phyloP scores from a whole-genome alignment of 495 filamentous ascomycete genomes.

The Penicillium nucicola region DNA sequence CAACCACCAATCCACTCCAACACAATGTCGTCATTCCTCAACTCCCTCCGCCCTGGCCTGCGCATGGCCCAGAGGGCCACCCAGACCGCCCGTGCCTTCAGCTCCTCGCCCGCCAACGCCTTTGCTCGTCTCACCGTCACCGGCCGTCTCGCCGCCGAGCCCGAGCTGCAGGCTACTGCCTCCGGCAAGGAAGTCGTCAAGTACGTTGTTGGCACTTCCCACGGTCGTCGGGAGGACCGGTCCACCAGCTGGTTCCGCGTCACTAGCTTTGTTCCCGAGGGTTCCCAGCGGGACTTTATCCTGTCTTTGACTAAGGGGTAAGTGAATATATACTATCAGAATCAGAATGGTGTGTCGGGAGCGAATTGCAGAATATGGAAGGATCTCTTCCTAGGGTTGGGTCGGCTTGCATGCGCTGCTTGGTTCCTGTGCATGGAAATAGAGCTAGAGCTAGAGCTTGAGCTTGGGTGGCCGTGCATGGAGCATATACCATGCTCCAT shows the following conservation, averaged over 20 bases:
- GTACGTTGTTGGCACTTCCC: constrained; percentile 61
- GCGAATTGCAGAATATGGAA: not conserved
- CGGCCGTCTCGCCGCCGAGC: constrained; percentile 67
- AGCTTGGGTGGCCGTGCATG: not conserved
- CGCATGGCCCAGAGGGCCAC: constrained; percentile 29
- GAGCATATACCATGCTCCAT: not conserved
- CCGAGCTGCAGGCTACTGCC: constrained; percentile 64
- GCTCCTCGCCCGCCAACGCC: constrained; percentile 42
- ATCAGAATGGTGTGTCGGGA: not conserved
- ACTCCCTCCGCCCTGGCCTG: constrained; percentile 34
- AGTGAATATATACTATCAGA: constrained; percentile 30
- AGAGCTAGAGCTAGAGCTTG: not conserved
- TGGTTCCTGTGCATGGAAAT: too few relatives aligned
- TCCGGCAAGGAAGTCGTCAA: constrained; percentile 64
- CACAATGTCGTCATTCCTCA: constrained; percentile 52
- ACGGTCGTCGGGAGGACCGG: constrained; percentile 57
- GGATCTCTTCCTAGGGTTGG: too few relatives aligned
- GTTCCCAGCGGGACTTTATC: constrained; percentile 59
- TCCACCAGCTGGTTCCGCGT: constrained; percentile 77
- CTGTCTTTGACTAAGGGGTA: constrained; percentile 75
- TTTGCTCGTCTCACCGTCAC: constrained; percentile 66
- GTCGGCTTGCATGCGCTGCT: too few relatives aligned
- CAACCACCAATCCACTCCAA: constrained; percentile 26
- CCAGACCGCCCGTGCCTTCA: constrained; percentile 56
- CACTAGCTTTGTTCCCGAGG: constrained; percentile 60